Evolutionary conservation across 169 alveolate genomes (phyloP), one percentile per base, ranked within the genome.

Genomic region (Plasmodium knowlesi): DNA sequence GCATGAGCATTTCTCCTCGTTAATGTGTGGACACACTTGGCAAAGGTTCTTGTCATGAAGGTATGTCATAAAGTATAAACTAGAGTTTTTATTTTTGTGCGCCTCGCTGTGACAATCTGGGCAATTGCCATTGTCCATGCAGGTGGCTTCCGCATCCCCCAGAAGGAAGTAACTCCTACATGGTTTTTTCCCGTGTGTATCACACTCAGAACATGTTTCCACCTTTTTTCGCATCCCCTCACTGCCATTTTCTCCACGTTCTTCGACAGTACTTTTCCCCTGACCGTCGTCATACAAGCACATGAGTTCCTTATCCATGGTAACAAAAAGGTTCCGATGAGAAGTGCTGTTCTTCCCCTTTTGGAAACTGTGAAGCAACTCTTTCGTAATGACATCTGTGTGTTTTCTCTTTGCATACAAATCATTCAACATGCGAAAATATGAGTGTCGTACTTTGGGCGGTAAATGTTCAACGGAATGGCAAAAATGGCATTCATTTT

Each of bases 381-480:
- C 76, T 16, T 83, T 71, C 32, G 82, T 28, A 37, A 83, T 70
- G 19, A 83, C 32, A 72, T 83, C 72, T 1, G 61, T 12, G 53
- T 83, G 41, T 32, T 41, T 25, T 71, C 41, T 83, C 30, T 71
- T 83, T 83, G 14, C 57, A 28, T 83, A 83, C 22, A 83, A 19
- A 70, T 19, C 50, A 34, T 83, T 53, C 74, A 83, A 43, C 16
- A 9, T 83, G 37, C 30, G 30, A 28, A 34, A 67, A 83, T 83
- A 83, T 41, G 46, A 22, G 5, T 70, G 46, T 39, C 76, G 74
- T 41, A 83, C 30, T 70, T n/a, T 39, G 10, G 30, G 19, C 0
- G 92, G 80, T 54, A 83, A 39, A 34, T 83, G 92, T 16, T 83
- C 92, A 83, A 83, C 50, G 5, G 92, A 46, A 34, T 83, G 92